These are phyloP conservation scores for Quercus agrifolia DNA, from an alignment of 306 rosid species.

Conservation along the genomic window DNA sequence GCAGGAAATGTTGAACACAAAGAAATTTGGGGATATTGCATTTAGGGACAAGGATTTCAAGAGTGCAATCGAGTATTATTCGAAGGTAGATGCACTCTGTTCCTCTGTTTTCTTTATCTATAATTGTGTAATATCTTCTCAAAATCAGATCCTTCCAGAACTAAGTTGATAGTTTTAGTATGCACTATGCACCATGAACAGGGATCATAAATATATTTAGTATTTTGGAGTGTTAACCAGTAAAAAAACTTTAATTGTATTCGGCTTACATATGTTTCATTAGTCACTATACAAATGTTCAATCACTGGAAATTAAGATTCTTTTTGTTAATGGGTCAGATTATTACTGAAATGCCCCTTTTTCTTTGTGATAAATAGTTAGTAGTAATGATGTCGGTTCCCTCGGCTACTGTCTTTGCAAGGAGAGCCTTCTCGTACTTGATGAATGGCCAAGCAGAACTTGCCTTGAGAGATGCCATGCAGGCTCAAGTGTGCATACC, in stretches of 20 bases:
- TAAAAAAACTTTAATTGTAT: neutral
- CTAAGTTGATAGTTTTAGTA: neutral
- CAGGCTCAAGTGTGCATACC: conserved; percentile 94
- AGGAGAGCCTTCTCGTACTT: conserved; percentile 84
- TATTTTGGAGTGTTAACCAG: neutral
- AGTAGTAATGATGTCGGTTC: conserved; percentile 73
- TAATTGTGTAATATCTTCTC: neutral
- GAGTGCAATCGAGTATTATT: conserved; percentile 88
- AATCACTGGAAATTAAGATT: neutral
- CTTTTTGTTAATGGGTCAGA: no score
- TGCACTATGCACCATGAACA: neutral
- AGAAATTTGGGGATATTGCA: conserved; percentile 91
- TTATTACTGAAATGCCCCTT: neutral
- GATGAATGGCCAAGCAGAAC: conserved; percentile 83
- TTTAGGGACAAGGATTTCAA: conserved; percentile 94
- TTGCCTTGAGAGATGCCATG: conserved; percentile 88
- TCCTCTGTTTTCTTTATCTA: neutral
- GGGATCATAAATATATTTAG: neutral
- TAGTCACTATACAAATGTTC: no score
- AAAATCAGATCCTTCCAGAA: neutral
- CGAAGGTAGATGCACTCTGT: conserved; percentile 54
- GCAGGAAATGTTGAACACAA: conserved; percentile 90
- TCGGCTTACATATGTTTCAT: neutral
- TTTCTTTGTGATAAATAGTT: conserved; percentile 45
- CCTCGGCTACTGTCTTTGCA: conserved; percentile 80